A percentile compares a stretch with the other conserved stretches of the same genome.
phyloP scores from a whole-genome alignment of 106 monocot genomes.

The Dendrobium catenatum region DNA sequence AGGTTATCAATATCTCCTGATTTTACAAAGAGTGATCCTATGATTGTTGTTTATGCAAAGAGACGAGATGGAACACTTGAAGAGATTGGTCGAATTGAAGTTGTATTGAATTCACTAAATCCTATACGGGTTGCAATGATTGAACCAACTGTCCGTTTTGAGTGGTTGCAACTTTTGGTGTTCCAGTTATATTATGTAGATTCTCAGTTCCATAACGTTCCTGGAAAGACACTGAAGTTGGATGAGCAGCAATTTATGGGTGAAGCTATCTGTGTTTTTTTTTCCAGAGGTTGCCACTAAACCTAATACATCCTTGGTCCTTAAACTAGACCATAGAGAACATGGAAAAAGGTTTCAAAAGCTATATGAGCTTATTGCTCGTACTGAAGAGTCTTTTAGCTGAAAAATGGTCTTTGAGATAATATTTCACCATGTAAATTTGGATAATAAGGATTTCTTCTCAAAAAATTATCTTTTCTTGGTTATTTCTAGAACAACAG shows the following conservation, averaged over 20 bases:
- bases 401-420: conserved; percentile 30
- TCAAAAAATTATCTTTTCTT: conserved; percentile 97
- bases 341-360: conserved; percentile 1
- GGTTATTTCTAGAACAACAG: conserved; percentile 63
- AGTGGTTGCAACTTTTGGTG: conserved; percentile 79
- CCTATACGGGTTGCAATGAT: conserved; percentile 73
- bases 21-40: conserved; percentile 81
- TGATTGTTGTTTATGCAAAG: conserved; percentile 77
- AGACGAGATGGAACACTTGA: conserved; percentile 80
- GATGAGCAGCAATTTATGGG: conserved; percentile 95
- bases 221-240: conserved; percentile 66
- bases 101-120: conserved; percentile 81
- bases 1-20: too few relatives aligned
- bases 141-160: conserved; percentile 72
- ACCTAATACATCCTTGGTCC: neutral
- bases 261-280: conserved; percentile 69
- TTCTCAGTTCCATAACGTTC: conserved; percentile 63
- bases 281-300: conserved; percentile 65
- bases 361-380: conserved; percentile 26
- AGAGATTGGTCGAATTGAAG: conserved; percentile 94
- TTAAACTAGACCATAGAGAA: conserved; percentile 47
- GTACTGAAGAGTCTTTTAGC: conserved; percentile 57
- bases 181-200: conserved; percentile 85
- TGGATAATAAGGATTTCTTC: conserved; percentile 68
- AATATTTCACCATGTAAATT: too few relatives aligned